Evolutionary conservation across 1,284 basidiomycete species (phyloP), one percentile per base, ranked within the genome.

Genomic region (Puccinia triticina): DNA sequence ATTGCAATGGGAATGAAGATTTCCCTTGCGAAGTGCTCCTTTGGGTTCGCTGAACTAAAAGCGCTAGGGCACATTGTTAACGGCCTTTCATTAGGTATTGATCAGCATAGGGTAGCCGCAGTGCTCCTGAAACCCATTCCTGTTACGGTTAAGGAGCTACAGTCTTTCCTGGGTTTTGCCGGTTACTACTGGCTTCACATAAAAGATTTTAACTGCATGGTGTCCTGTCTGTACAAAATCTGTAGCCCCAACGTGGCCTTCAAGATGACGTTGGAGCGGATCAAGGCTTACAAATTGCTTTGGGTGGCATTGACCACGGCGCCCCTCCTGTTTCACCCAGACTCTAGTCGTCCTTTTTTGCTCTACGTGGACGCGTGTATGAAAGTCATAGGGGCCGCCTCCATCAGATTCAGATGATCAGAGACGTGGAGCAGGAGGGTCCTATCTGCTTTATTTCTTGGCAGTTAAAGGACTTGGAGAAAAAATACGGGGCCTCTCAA

Each of bases 291-390:
- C n/a, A n/a, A n/a, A n/a, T n/a, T n/a, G n/a, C n/a, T n/a, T n/a
- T n/a, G n/a, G n/a, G 55, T 67, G 29, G 34, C 26, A 5, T 40
- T 69, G 7, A 79, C 61, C 0, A 69, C n/a, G 8, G 77, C 61
- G 8, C 64, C 77, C n/a, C n/a, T 71, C 14, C n/a, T 79, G 46
- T 53, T 67, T 53, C 55, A 50, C 21, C 77, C 77, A 2, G 37
- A 79, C 32, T 50, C 29, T 4, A 37, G 53, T 5, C 23, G 34
- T 5, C 43, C 48, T 4, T 79, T 79, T 55, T 34, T 55, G 32
- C 21, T 79, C 11, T 79, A 79, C 55, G 50, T 71, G 1, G 64
- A 67, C n/a, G 64, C 64, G 40, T 67, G 64, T 40, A 67, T 67
- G 64, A 34, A 67, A 21, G 64, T 46, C 23, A 67, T 48, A 48